Evolutionary conservation across 139 green algal species (phyloP), one percentile per base, ranked within the genome.

Genomic region (Mychonastes homosphaera): DNA sequence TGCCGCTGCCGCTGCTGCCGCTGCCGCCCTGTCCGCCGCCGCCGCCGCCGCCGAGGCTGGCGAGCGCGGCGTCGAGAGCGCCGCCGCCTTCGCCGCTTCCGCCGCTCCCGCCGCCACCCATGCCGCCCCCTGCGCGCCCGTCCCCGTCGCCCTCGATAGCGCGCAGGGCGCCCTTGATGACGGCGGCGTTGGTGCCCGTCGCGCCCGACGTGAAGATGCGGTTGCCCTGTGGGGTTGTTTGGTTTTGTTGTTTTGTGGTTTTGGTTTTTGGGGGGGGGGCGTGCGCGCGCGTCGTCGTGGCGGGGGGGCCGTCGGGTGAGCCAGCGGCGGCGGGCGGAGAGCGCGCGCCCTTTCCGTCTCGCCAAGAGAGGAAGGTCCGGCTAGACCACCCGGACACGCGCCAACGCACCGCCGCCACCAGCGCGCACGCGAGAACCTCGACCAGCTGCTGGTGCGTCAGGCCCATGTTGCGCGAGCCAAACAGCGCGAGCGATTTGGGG

Each of bases 391-490:
- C n/a, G n/a, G n/a, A n/a, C n/a, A n/a, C n/a, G n/a, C n/a, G n/a
- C n/a, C n/a, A 3, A 5, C 83, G 58, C 58, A 91, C 90, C 63
- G 90, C 95, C 10, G 95, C 76, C 4, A 97, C 81, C 77, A 97
- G 93, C 3, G 92, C 91, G 72, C 98, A 99, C 50, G 77, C 83
- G 1, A 99, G 79, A 23, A 97, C 90, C 65, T 99, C 92, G 29
- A 98, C 91, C 3, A 99, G 79, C 69, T 98, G 85, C 60, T 99
- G 92, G 65, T 99, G 91, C 53, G 93, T 79, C 43, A 94, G 90
- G 2, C 92, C 92, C 88, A 98, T 98, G 74, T 98, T 98, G 18
- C 92, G 70, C 21, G 92, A 98, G 10, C 92, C 92, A 77, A 98
- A 98, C 70, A 98, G 98, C 1, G 87, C 92, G 16, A 98, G 81